Evolutionary conservation across 169 alveolate species (phyloP), one percentile per base, ranked within the genome.

Genomic region (Ichthyophthirius multifiliis): DNA sequence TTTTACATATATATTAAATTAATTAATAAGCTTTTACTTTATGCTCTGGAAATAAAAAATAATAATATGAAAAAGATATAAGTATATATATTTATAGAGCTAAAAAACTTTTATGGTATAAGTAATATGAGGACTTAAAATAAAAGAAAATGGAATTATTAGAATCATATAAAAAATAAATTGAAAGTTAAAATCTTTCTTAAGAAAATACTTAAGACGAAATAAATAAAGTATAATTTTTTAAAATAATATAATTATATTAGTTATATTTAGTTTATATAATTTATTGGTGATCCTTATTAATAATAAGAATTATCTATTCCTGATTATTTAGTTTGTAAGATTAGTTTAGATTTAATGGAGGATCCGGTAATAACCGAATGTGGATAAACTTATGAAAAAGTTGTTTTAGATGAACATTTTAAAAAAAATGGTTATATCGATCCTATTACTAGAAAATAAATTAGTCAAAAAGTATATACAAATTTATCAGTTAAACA

Each of bases 361-460:
- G 86, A 81, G 43, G 76, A 81, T 37, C 86, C 86, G 18, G 86
- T 81, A 10, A 74, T 73, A 23, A 55, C 74, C 3, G 80, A 71
- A 20, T 75, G 76, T 27, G 86, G 86, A 0, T 47, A 71, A 2
- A 73, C 86, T 27, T 81, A 81, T 41, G 86, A 81, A 74, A 71
- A 55, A 62, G 82, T 34, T 3, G 67, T 67, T 45, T 39, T 81
- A 13, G 76, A 71, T 27, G 86, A 81, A 23, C 74, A 44, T 41
- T 27, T 81, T 9, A 37, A 81, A 23, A 81, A 81, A 41, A 81
- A 81, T 81, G 86, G 86, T 0, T 76, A 46, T 1, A 63, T 71
- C 27, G 86, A 81, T 73, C 86, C 86, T 5, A 20, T 46, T n/a
- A 81, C 86, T 13, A 81, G 86, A 55, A 15, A 48, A 12, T 74